phyloP scores from a whole-genome alignment of 176 grass and related monocot genomes.

The Rhipidocladum racemiflorum region DNA sequence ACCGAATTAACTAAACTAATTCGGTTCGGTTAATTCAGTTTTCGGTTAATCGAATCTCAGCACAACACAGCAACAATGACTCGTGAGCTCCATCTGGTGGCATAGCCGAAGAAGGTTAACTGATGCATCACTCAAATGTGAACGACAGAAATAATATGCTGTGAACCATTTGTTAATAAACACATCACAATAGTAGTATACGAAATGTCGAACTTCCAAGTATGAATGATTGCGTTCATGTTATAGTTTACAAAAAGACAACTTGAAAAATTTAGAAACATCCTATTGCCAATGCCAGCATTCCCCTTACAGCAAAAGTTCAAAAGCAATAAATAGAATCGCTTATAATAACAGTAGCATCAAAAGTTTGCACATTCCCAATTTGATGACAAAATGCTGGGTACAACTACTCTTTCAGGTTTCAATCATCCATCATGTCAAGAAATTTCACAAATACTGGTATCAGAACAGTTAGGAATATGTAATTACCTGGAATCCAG shows the following conservation, averaged over 20 bases:
- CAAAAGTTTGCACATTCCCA: neutral
- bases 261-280: constrained; percentile 6
- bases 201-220: constrained; percentile 4
- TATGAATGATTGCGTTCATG: neutral
- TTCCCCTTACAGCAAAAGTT: neutral
- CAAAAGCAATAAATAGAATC: neutral
- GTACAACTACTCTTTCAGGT: neutral
- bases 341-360: neutral
- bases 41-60: too few species aligned
- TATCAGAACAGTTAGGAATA: constrained; percentile 18
- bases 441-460: constrained; percentile 5
- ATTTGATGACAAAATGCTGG: neutral
- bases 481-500: constrained; percentile 89
- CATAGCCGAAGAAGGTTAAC: too few species aligned
- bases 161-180: too few species aligned
- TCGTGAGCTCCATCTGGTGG: too few species aligned
- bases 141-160: too few species aligned
- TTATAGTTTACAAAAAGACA: neutral
- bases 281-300: neutral
- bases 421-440: constrained; percentile 23
- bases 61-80: too few species aligned
- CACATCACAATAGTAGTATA: neutral
- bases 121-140: too few species aligned
- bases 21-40: too few species aligned
- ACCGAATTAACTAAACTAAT: too few species aligned